These are phyloP conservation scores for Takakia lepidozioides DNA, from an alignment of 225 moss, liverwort and hornwort genomes.

Conservation along the genomic window DNA sequence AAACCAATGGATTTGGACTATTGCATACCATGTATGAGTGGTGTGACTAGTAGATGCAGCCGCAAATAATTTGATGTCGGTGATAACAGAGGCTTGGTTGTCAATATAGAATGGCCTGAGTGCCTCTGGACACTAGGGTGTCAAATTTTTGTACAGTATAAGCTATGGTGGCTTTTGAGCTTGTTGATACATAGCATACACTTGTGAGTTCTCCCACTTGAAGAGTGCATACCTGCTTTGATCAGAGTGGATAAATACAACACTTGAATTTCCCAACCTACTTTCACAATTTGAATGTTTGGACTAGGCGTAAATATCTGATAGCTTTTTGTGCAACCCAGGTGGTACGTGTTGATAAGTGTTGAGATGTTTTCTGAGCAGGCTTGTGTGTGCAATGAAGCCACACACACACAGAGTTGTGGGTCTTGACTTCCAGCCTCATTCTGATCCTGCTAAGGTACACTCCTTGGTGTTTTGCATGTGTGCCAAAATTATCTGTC, in stretches of 20 bases:
- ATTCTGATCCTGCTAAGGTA: slow-evolving; percentile 63
- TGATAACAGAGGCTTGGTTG: background rate
- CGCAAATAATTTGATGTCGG: too few relatives aligned
- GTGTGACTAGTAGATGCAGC: too few relatives aligned
- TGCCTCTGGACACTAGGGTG: background rate
- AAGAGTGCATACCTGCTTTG: background rate
- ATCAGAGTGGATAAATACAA: background rate
- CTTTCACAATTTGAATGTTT: background rate
- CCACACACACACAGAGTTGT: slow-evolving; percentile 80
- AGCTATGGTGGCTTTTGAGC: too few relatives aligned
- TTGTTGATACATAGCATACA: too few relatives aligned
- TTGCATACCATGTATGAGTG: too few relatives aligned
- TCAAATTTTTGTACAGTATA: background rate
- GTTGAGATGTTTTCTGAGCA: slow-evolving; percentile 17
- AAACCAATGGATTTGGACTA: background rate
- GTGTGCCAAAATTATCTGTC: too few relatives aligned
- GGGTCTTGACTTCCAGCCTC: slow-evolving; percentile 86
- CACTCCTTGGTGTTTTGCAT: background rate
- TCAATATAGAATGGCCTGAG: background rate
- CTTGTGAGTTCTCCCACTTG: too few relatives aligned
- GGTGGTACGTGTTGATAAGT: background rate
- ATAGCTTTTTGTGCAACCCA: background rate
- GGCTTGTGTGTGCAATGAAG: slow-evolving; percentile 78
- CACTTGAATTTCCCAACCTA: background rate
- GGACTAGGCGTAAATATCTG: background rate